Conservation (phyloP, 2,329 filamentous ascomycete genomes). For the Stagonosporopsis tanaceti region DNA sequence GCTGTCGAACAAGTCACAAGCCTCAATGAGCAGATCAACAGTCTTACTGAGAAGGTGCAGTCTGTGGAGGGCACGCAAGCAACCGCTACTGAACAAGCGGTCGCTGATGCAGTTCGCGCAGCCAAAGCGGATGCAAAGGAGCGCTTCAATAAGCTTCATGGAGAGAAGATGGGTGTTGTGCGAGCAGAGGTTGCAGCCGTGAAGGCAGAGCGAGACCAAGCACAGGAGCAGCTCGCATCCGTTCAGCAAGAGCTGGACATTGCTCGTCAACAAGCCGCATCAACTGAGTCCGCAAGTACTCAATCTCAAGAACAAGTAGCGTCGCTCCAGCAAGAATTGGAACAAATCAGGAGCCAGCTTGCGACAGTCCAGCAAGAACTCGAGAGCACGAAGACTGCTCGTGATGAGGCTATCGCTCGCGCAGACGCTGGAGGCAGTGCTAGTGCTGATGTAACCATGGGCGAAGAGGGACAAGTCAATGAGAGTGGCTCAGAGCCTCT, state of each 20-base stretch:
- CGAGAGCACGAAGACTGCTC: slow-evolving; percentile 66
- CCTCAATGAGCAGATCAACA: slow-evolving; percentile 55
- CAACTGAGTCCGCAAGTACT: slow-evolving; percentile 27
- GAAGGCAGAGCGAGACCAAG: slow-evolving; percentile 69
- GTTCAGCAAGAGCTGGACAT: slow-evolving; percentile 67
- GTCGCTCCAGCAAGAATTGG: slow-evolving; percentile 53
- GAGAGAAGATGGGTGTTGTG: slow-evolving; percentile 48
- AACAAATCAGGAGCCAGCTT: slow-evolving; percentile 32
- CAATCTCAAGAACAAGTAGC: slow-evolving; percentile 66
- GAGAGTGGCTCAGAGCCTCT: slow-evolving; percentile 40
- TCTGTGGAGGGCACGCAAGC: slow-evolving; percentile 45
- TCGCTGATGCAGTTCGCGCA: slow-evolving; percentile 46
- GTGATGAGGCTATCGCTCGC: slow-evolving; percentile 67
- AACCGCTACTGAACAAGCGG: slow-evolving; percentile 28
- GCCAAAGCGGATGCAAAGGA: slow-evolving; percentile 67
- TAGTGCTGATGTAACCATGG: slow-evolving; percentile 38
- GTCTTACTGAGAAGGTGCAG: slow-evolving; percentile 56
- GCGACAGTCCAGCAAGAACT: slow-evolving; percentile 55
- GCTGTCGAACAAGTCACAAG: slow-evolving; percentile 59
- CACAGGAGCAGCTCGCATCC: slow-evolving; percentile 47
- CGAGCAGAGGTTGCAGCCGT: slow-evolving; percentile 57
- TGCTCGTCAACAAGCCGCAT: slow-evolving; percentile 50
- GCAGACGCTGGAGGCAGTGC: slow-evolving; percentile 54
- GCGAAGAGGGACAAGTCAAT: slow-evolving; percentile 59
- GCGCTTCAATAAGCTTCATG: slow-evolving; percentile 59